Conservation (phyloP, 192 early-diverging fungal species). For the Coemansia sp. region DNA sequence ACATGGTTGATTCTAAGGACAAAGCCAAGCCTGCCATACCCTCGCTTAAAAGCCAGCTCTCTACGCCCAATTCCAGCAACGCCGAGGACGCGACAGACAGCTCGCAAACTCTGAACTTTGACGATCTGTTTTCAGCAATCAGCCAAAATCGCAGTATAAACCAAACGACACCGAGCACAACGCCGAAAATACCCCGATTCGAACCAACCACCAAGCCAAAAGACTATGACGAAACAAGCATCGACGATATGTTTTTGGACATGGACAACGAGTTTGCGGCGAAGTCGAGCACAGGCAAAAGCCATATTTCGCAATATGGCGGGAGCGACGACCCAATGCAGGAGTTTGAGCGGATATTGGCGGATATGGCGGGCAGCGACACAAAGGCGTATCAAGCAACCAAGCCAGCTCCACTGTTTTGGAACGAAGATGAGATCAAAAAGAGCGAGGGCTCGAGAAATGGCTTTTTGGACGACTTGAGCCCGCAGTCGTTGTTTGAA, state of each 20-base stretch:
- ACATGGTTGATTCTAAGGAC: constrained; percentile 20
- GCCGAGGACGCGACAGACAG: not conserved
- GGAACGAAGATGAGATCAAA: constrained; percentile 15
- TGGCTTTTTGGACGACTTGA: constrained; percentile 21
- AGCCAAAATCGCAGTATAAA: constrained; percentile 7
- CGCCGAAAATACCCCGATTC: not conserved
- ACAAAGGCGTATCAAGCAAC: constrained; percentile 19
- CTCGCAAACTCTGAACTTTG: constrained; percentile 13
- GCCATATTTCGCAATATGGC: not conserved
- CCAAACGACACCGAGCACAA: not conserved
- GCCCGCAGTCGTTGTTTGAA: constrained; percentile 25
- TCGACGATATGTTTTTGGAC: no score
- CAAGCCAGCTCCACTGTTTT: constrained; percentile 37
- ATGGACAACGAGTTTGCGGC: no score
- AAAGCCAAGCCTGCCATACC: not conserved
- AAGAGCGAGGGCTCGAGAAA: not conserved
- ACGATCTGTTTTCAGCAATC: constrained; percentile 23
- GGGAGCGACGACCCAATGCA: constrained; percentile 23
- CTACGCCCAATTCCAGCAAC: no score
- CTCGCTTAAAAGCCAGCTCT: not conserved
- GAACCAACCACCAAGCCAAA: no score
- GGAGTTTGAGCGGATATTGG: constrained; percentile 46
- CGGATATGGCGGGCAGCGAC: constrained; percentile 27
- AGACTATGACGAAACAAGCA: no score
- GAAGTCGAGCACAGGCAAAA: not conserved